Evolutionary conservation across 352 stramenopile genomes (phyloP).

Genomic region (Thalassiosira delicatula): DNA sequence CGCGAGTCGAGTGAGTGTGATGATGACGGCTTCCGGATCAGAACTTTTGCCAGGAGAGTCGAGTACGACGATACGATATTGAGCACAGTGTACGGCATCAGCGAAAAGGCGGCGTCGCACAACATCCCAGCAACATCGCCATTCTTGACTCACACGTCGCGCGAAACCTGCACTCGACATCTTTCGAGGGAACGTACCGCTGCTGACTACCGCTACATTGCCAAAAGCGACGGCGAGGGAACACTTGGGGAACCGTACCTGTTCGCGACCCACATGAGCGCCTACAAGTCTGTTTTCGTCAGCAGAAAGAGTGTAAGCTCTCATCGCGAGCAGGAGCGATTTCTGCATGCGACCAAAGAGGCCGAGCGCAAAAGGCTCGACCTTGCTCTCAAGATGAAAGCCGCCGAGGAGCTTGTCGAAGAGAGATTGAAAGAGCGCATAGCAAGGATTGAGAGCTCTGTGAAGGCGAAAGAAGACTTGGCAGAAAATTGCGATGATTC

Average conservation of each 20-base stretch:
- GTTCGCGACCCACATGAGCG: conserved; percentile 63
- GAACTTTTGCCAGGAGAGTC: conserved; percentile 46
- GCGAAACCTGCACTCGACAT: conserved; percentile 49
- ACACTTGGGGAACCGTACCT: conserved; percentile 58
- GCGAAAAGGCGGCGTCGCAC: conserved; percentile 49
- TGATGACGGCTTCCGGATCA: conserved; percentile 56
- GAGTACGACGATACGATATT: conserved; percentile 57
- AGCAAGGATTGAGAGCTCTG: conserved; percentile 49
- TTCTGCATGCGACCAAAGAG: conserved; percentile 55
- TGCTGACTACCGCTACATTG: conserved; percentile 70
- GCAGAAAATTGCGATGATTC: conserved; percentile 8
- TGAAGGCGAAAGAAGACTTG: conserved; percentile 18
- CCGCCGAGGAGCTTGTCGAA: conserved; percentile 58
- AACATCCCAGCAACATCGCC: conserved; percentile 40
- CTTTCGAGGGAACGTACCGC: conserved; percentile 54
- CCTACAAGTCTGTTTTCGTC: conserved; percentile 53
- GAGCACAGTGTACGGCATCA: conserved; percentile 56
- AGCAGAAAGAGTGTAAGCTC: conserved; percentile 60
- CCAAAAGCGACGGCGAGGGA: conserved; percentile 58
- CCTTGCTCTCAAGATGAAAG: conserved; percentile 55
- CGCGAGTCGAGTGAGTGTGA: conserved; percentile 48
- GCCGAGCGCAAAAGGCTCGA: conserved; percentile 46
- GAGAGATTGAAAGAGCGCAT: conserved; percentile 48
- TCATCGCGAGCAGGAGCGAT: conserved; percentile 58
- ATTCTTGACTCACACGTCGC: conserved; percentile 41